Evolutionary conservation across 2,329 filamentous ascomycete genomes (phyloP), one percentile per base, ranked within the genome.

Genomic region (Talaromyces sp.): DNA sequence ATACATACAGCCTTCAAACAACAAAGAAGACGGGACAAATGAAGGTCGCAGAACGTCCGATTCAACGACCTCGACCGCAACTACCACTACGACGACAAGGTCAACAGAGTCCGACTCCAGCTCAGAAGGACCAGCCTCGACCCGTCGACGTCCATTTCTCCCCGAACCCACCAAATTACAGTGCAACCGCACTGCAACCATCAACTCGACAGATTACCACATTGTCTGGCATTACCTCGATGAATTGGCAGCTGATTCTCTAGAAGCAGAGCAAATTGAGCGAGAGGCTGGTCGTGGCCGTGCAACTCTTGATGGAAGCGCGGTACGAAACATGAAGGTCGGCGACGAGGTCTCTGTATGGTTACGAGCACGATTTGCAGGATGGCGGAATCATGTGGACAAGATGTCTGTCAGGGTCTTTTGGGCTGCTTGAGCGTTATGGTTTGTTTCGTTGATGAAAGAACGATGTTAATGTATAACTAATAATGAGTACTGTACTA

Each of bases 271-370:
- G 56, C 69, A 72, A 44, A 71, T 75, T 28, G 72, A 74, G 52
- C 64, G 42, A 7, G 63, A 33, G 7, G 59, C 68, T n/a, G 76
- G 76, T 4, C 71, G 76, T 11, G 76, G 76, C 0, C 67, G 69
- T 12, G 69, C 61, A 23, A 78, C 75, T 1, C 60, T 77, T 11
- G 71, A 75, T 66, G 76, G 76, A n/a, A 67, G 61, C 6, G 66
- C 67, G 44, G 74, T 77, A 33, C 68, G 76, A 16, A 66, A 69
- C 21, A 64, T 78, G 67, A 64, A 72, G 18, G 58, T 76, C 59
- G 76, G 76, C 0, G 75, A 78, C 65, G 71, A 74, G 5, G 69
- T 77, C 62, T 67, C 70, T 12, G 58, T 78, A n/a, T 77, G 74
- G 75, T 72, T 68, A 16, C 67, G 75, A 28, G 72, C 76, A 18